These are phyloP conservation scores for Pleurotus sapidus DNA, from an alignment of 768 basidiomycete species.

Conservation along the genomic window DNA sequence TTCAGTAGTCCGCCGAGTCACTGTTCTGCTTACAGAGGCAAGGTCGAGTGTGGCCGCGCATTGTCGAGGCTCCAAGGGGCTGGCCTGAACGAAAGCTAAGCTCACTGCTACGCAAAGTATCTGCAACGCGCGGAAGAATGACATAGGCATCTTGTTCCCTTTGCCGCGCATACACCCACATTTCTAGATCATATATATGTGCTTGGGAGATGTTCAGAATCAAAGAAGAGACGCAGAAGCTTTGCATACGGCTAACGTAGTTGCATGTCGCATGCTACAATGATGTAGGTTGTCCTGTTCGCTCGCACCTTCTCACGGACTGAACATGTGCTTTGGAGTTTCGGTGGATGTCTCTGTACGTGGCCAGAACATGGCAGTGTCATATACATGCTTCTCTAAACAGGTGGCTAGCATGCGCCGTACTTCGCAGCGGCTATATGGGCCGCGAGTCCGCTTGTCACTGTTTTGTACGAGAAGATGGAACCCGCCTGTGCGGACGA, in stretches of 20 bases:
- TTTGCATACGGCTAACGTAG: too few relatives aligned
- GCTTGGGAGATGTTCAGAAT: neutral
- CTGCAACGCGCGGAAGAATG: too few relatives aligned
- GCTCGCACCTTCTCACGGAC: neutral
- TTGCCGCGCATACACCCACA: too few relatives aligned
- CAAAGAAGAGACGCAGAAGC: neutral
- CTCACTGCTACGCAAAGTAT: too few relatives aligned
- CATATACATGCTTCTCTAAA: too few relatives aligned
- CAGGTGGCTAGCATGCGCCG: slow-evolving; percentile 27
- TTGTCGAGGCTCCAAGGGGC: neutral
- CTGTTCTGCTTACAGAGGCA: neutral
- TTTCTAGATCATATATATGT: too few relatives aligned
- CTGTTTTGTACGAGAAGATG: slow-evolving; percentile 40
- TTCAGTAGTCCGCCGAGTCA: neutral
- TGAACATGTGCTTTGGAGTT: neutral
- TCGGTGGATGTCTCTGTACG: too few relatives aligned
- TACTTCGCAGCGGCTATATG: slow-evolving; percentile 43
- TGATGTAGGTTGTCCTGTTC: neutral
- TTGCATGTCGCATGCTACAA: too few relatives aligned
- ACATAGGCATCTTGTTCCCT: too few relatives aligned
- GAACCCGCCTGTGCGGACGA: slow-evolving; percentile 30
- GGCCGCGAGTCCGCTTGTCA: slow-evolving; percentile 39
- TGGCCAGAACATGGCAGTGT: too few relatives aligned
- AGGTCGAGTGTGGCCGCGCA: neutral
- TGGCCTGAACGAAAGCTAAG: neutral